Base-by-base conservation (phyloP, 106 monocot species). In the Dendrobium catenatum region DNA sequence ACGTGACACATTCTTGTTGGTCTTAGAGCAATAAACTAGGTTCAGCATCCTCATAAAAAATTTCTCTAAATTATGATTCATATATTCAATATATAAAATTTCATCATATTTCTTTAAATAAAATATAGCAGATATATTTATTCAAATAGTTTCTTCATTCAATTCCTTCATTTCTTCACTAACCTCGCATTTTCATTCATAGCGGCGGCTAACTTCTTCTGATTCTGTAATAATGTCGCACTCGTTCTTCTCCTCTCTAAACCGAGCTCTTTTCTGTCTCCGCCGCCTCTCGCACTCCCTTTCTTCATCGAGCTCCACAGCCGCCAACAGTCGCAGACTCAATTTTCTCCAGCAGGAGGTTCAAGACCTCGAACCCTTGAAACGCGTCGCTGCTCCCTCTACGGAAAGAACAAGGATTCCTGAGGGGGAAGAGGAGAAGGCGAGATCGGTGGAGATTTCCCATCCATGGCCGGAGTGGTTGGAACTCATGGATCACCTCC, bases 381-480 rank as follows among this genome's bases (percentile, higher is more conserved):
- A 37, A 18, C 75, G 72, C 6, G 37, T 13, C 37, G 18, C 76
- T 15, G 44, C 8, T 9, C n/a, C 55, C 64, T 7, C 19, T 6
- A 5, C 1, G 29, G 40, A 54, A 70, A 22, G 72, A 27, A 76
- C n/a, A 7, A 31, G 70, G 19, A 79, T 82, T 68, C 83, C 80
- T 72, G 19, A 61, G 51, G 47, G 29, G 40, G 9, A 83, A 68
- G 83, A 77, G 59, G 76, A 55, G 80, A 5, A 2, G 40, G 78
- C 11, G 20, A 78, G 16, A 46, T 78, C 72, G 72, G 76, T 85
- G 26, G 86, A 85, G 85, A 74, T 93, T 22, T 80, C 82, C 16
- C 91, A 92, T 43, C 89, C 83, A 22, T 96, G 93, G 96, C 90
- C 91, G 66, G 93, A 93, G 31, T 96, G 93, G 96, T 79, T 80